A percentile compares a stretch with the other conserved stretches of the same genome.
Evolutionary conservation across 352 stramenopile species (phyloP).

Genomic region (Phytophthora hibernalis): DNA sequence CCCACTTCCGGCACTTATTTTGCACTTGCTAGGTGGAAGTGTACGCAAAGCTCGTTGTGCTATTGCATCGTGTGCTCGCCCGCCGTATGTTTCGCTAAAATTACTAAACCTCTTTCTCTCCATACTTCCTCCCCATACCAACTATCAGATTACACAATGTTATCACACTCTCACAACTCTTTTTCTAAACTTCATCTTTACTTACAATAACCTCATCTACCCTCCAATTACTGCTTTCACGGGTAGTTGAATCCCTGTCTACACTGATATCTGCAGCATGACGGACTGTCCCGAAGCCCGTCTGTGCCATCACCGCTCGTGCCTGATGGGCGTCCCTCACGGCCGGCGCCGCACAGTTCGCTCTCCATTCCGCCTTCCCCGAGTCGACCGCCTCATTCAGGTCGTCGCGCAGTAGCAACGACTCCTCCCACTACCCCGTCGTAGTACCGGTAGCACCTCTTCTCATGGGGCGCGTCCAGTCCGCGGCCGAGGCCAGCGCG

Average conservation of each 20-base stretch:
- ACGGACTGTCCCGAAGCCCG: conserved; percentile 5
- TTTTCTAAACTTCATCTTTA: background rate
- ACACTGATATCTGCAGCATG: background rate
- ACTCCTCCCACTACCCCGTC: background rate
- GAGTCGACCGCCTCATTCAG: conserved; percentile 23
- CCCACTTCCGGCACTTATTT: conserved; percentile 11
- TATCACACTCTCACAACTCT: background rate
- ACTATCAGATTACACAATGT: conserved; percentile 3
- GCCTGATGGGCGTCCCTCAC: conserved; percentile 12
- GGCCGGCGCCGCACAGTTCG: conserved; percentile 17
- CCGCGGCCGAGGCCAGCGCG: conserved; percentile 32
- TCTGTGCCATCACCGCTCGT: conserved; percentile 16
- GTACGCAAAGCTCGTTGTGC: conserved; percentile 21
- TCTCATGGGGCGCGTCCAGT: conserved; percentile 33
- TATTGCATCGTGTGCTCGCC: conserved; percentile 22
- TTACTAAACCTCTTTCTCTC: background rate
- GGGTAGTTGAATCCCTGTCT: background rate
- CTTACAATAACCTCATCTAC: background rate
- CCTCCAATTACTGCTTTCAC: background rate
- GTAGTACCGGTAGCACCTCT: no score
- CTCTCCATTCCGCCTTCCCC: conserved; percentile 29
- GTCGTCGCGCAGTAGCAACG: conserved; percentile 22
- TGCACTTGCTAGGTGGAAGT: conserved; percentile 13
- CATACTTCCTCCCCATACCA: background rate
- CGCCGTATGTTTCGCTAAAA: conserved; percentile 12